Percentiles rank a stretch among this genome's conserved stretches.
These are phyloP conservation scores for Luffa aegyptiaca DNA, from an alignment of 306 rosid genomes.

Conservation along the genomic window DNA sequence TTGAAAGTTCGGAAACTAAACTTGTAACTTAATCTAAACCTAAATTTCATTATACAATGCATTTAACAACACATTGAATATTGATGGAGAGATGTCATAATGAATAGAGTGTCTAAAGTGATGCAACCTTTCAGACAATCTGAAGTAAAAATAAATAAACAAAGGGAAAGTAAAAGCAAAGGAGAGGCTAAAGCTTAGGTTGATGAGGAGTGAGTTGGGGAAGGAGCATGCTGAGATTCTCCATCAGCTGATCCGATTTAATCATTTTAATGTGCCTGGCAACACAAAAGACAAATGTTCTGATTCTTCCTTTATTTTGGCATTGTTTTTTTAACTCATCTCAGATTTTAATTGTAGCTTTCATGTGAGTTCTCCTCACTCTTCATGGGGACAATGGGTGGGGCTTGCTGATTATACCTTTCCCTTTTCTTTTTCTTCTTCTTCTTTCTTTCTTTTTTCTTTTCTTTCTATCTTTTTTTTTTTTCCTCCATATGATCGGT, in stretches of 20 bases:
- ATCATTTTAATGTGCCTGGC: conserved; percentile 5
- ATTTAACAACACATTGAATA: background rate
- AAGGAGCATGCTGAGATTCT: conserved; percentile 5
- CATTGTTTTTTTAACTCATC: background rate
- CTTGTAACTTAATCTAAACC: background rate
- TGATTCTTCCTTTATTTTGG: background rate
- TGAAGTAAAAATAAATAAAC: conserved; percentile 27
- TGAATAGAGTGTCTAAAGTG: conserved; percentile 51
- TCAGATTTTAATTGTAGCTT: background rate
- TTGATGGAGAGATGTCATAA: conserved; percentile 10
- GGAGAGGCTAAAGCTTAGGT: conserved; percentile 7
- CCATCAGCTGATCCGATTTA: conserved; percentile 9
- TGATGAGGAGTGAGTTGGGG: conserved; percentile 13
- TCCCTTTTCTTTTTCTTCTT: conserved; percentile 12
- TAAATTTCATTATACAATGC: background rate
- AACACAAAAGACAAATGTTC: conserved; percentile 11
- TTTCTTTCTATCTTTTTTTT: background rate
- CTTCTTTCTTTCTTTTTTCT: background rate
- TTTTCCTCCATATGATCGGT: background rate
- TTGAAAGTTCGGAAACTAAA: too few relatives aligned
- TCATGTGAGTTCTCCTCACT: conserved; percentile 6
- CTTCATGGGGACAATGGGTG: conserved; percentile 4
- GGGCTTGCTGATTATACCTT: conserved; percentile 9
- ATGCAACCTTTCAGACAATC: conserved; percentile 75
- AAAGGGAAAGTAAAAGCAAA: conserved; percentile 13